phyloP scores from a whole-genome alignment of 176 grass and related monocot species.

The Triticum timopheevii region DNA sequence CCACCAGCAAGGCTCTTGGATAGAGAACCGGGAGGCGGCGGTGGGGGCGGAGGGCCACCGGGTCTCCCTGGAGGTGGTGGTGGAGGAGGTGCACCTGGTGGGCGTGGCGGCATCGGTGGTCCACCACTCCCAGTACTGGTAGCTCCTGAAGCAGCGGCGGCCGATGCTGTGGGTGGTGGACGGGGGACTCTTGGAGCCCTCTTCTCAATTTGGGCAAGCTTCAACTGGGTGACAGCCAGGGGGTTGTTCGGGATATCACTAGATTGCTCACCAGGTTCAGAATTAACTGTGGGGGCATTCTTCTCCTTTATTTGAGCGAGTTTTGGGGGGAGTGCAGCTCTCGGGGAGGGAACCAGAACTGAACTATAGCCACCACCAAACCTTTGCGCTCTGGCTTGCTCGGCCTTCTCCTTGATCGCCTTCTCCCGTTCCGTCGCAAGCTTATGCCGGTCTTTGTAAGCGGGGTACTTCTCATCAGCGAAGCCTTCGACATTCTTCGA shows the following conservation, averaged over 20 bases:
- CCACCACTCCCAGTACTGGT: slow-evolving; percentile 35
- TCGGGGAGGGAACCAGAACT: slow-evolving; percentile 30
- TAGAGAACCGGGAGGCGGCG: slow-evolving; percentile 54
- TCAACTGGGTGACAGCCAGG: slow-evolving; percentile 65
- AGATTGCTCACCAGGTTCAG: slow-evolving; percentile 49
- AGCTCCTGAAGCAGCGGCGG: slow-evolving; percentile 31
- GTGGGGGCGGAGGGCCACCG: slow-evolving; percentile 54
- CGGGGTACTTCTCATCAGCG: slow-evolving; percentile 82
- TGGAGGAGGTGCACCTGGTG: slow-evolving; percentile 59
- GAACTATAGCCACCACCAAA: slow-evolving; percentile 49
- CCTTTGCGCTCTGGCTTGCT: slow-evolving; percentile 71
- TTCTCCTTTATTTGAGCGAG: slow-evolving; percentile 94
- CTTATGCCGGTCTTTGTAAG: slow-evolving; percentile 85
- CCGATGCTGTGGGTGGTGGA: slow-evolving; percentile 64
- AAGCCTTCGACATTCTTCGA: slow-evolving; percentile 79
- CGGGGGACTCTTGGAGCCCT: slow-evolving; percentile 78
- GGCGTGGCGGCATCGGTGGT: slow-evolving; percentile 30
- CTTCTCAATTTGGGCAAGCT: slow-evolving; percentile 84
- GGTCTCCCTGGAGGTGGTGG: slow-evolving; percentile 58
- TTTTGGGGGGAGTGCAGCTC: slow-evolving; percentile 57
- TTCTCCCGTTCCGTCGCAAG: slow-evolving; percentile 86
- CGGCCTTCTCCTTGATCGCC: slow-evolving; percentile 80
- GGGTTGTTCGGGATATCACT: slow-evolving; percentile 44
- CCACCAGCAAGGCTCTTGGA: slow-evolving; percentile 37
- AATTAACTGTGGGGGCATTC: slow-evolving; percentile 36